These are phyloP conservation scores for Nematodospora anomalae DNA, from an alignment of 1,139 yeast species.

Conservation along the genomic window DNA sequence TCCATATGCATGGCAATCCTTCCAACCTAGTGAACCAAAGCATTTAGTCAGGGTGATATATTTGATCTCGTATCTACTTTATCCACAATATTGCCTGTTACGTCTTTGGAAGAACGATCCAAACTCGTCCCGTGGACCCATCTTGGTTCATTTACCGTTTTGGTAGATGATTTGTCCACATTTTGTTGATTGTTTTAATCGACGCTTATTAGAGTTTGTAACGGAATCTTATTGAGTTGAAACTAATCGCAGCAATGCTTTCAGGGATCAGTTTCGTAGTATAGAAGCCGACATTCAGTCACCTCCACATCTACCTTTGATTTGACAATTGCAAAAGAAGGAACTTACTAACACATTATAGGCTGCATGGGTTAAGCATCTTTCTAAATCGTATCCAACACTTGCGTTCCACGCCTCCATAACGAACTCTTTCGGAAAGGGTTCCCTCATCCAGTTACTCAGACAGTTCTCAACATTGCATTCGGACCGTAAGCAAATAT, in stretches of 20 bases:
- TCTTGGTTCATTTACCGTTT: conserved; percentile 35
- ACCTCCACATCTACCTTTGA: not conserved
- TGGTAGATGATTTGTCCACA: conserved; percentile 48
- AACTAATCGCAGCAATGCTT: conserved; percentile 31
- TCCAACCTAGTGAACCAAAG: conserved; percentile 58
- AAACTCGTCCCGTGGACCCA: conserved; percentile 26
- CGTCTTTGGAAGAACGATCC: conserved; percentile 20
- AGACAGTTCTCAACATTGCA: conserved; percentile 92
- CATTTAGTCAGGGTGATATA: conserved; percentile 72
- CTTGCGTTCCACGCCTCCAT: conserved; percentile 98
- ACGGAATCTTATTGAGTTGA: conserved; percentile 69
- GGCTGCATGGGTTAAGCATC: conserved; percentile 99
- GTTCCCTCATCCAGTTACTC: conserved; percentile 86
- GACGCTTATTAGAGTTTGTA: conserved; percentile 30
- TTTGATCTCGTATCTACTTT: conserved; percentile 16
- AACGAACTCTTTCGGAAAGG: conserved; percentile 96
- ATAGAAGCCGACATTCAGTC: conserved; percentile 60
- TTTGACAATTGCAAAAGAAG: not conserved
- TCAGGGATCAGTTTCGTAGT: conserved; percentile 60
- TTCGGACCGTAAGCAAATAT: conserved; percentile 90
- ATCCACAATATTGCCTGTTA: conserved; percentile 18
- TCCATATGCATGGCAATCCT: too few relatives aligned
- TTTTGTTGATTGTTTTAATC: conserved; percentile 44
- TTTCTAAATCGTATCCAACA: conserved; percentile 90
- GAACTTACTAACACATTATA: conserved; percentile 52